Evolutionary conservation across 495 filamentous ascomycete genomes (phyloP), one percentile per base, ranked within the genome.

Genomic region (Tuber melanosporum): DNA sequence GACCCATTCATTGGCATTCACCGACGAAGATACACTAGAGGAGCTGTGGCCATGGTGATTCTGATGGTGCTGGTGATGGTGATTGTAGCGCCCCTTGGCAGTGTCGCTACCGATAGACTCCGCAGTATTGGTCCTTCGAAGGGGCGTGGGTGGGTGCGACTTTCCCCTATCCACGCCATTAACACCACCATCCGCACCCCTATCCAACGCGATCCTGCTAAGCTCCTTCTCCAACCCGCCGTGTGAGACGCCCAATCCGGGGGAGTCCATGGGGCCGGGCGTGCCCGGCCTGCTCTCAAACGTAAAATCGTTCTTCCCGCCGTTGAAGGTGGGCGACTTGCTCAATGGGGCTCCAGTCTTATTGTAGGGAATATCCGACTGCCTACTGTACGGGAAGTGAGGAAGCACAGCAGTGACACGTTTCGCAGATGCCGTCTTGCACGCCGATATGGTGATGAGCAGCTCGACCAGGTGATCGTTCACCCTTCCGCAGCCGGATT

Each of bases 391-490:
- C 0, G 95, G 95, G 85, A 99, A 99, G 62, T 98, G 89, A 73
- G 95, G 95, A 57, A 99, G 90, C 44, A 99, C 94, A 26, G 92
- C 95, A 32, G 94, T 98, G 79, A 99, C 93, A 74, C 92, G 88
- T 83, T 90, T 92, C 6, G 95, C 95, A 45, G 93, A 96, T 73
- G 96, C 95, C 4, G 93, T 98, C 86, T 98, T 97, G 88, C 96
- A 98, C 78, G 95, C 95, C 32, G 93, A 96, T 79, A 99, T 95
- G 74, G 89, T 97, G 86, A 99, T 97, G 83, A 97, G 91, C 49
- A 99, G 90, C 79, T 99, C 95, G 86, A 99, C 91, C 71, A 99
- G 88, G 84, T 97, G 91, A 84, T 99, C 95, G 82, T 99, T 99
- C 85, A 98, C 93, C 78, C 92, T 94, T 71, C 93, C 92, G 70